A percentile compares a stretch with the other conserved stretches of the same genome.
These are phyloP conservation scores for Fusarium veterinarium DNA, from an alignment of 2,329 filamentous ascomycete genomes.

Conservation along the genomic window DNA sequence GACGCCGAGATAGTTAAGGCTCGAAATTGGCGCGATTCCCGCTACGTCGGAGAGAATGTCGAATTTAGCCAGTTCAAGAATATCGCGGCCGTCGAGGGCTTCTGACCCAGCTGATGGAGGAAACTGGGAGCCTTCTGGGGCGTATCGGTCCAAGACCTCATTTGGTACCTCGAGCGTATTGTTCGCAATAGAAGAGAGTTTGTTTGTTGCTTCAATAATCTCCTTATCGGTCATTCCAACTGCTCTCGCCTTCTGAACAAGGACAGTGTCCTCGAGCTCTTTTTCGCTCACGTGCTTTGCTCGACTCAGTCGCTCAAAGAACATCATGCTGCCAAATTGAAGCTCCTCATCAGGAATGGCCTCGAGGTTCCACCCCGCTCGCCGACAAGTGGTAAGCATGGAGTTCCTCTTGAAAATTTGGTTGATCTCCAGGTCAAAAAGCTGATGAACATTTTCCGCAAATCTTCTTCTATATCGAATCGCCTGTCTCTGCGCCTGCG, in stretches of 20 bases:
- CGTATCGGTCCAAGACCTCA: neutral
- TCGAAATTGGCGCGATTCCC: conserved; percentile 41
- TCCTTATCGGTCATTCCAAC: neutral
- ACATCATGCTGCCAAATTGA: conserved; percentile 39
- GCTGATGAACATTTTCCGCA: neutral
- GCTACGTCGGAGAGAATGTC: conserved; percentile 22
- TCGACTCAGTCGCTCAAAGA: neutral
- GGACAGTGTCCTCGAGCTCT: neutral
- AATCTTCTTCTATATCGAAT: neutral
- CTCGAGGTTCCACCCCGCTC: conserved; percentile 51
- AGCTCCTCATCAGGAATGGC: conserved; percentile 52
- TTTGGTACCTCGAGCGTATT: neutral
- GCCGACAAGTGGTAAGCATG: conserved; percentile 44
- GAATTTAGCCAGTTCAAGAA: conserved; percentile 44
- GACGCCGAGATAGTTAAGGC: conserved; percentile 50
- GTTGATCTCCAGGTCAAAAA: conserved; percentile 24
- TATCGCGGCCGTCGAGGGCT: neutral
- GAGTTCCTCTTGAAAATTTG: conserved; percentile 51
- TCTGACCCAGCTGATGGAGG: neutral
- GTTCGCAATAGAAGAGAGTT: neutral
- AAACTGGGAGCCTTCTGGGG: neutral
- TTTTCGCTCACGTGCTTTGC: neutral
- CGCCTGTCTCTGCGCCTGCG: neutral
- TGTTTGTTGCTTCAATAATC: neutral
- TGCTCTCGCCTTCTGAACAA: neutral